These are phyloP conservation scores for Rhizopus sp. DNA, from an alignment of 371 early-diverging fungal species.

Conservation along the genomic window DNA sequence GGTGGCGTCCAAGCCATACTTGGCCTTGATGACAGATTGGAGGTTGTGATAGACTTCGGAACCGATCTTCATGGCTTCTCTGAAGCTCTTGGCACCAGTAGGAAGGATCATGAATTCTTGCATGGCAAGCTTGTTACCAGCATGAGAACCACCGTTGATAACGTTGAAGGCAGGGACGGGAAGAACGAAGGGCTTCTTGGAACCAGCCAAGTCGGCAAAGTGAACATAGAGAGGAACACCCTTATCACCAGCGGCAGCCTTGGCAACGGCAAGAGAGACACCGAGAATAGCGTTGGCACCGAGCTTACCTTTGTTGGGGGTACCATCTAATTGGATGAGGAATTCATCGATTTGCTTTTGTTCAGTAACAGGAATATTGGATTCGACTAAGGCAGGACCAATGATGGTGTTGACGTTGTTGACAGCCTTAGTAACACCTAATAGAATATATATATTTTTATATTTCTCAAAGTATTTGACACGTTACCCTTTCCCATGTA, in stretches of 20 bases:
- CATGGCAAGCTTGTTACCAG: slow-evolving; percentile 99
- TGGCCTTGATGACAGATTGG: slow-evolving; percentile 94
- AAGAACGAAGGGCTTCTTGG: slow-evolving; percentile 86
- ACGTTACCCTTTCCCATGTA: slow-evolving; percentile 94
- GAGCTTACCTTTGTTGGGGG: slow-evolving; percentile 92
- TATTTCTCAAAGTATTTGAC: neutral
- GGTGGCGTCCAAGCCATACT: slow-evolving; percentile 98
- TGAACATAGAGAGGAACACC: slow-evolving; percentile 93
- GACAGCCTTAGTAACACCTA: slow-evolving; percentile 92
- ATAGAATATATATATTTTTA: neutral
- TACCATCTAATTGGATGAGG: slow-evolving; percentile 92
- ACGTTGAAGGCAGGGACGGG: slow-evolving; percentile 99
- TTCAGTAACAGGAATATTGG: slow-evolving; percentile 78
- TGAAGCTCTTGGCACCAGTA: slow-evolving; percentile 91
- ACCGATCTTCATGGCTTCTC: slow-evolving; percentile 98
- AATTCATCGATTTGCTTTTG: slow-evolving; percentile 93
- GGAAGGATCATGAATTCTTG: slow-evolving; percentile 99
- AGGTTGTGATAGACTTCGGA: slow-evolving; percentile 96
- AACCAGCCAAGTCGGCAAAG: slow-evolving; percentile 85
- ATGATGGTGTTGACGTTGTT: slow-evolving; percentile 91
- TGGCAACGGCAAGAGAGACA: slow-evolving; percentile 95
- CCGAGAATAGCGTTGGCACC: slow-evolving; percentile 99
- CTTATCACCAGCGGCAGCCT: slow-evolving; percentile 95
- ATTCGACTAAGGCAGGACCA: slow-evolving; percentile 78
- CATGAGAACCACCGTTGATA: slow-evolving; percentile 99